Evolutionary conservation across 495 filamentous ascomycete species (phyloP).

Genomic region (Neurospora sp.): DNA sequence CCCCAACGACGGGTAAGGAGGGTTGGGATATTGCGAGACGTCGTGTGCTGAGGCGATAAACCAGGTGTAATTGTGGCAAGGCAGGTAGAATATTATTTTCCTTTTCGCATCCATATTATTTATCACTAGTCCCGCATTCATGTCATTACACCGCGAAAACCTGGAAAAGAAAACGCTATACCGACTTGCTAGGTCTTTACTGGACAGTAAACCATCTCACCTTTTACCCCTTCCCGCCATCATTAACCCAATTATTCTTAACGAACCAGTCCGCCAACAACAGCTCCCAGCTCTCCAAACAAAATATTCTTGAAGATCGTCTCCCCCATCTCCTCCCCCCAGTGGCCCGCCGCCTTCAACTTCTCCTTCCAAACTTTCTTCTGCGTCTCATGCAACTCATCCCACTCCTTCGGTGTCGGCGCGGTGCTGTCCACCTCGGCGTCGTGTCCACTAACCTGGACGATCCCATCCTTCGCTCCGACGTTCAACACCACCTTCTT

Average conservation of each 20-base stretch:
- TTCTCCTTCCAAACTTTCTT: conserved; percentile 56
- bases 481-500: conserved; percentile 9
- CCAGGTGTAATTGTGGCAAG: not conserved
- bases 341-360: conserved; percentile 60
- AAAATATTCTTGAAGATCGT: conserved; percentile 62
- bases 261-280: conserved; percentile 41
- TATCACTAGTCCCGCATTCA: not conserved
- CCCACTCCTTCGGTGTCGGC: conserved; percentile 46
- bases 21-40: not conserved
- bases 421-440: conserved; percentile 20
- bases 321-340: conserved; percentile 62
- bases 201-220: not conserved
- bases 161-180: not conserved
- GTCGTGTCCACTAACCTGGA: conserved; percentile 33
- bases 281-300: conserved; percentile 56
- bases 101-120: not conserved
- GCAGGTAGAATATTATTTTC: not conserved
- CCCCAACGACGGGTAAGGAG: not conserved
- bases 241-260: not conserved
- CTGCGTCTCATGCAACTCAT: conserved; percentile 50
- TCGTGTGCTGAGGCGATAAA: not conserved
- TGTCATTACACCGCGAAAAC: not conserved
- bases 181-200: not conserved
- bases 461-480: conserved; percentile 13
- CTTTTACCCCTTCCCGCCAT: not conserved